Evolutionary conservation across 345 rosid genomes (phyloP), one percentile per base, ranked within the genome.

Genomic region (Syzygium jambos): DNA sequence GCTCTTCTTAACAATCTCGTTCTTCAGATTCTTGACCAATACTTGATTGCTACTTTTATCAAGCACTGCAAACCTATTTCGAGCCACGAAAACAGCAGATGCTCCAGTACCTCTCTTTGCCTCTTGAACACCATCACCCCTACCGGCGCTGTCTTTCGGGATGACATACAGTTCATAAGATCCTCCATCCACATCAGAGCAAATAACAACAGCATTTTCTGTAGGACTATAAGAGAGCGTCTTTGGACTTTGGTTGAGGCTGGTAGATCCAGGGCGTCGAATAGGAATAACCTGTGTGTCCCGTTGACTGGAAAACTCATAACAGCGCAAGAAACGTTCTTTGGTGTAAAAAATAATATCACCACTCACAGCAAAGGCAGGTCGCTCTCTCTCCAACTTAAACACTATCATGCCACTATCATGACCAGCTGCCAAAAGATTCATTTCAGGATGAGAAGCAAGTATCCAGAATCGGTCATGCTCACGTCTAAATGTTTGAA

Each of bases 391-490:
- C 95, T 96, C 99, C 89, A 98, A 90, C 93, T 98, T 98, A 87
- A 98, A 98, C 84, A 98, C 99, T 84, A 98, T 94, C 99, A 96
- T 95, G 52, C 99, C 99, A 85, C 94, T 94, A 90, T 98, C 99
- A 88, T 98, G 99, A 61, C 99, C 99, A 1, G 98, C 99, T 57
- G 99, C 99, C 89, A 98, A 93, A 53, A 98, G 94, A 92, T 96
- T 98, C 94, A 95, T 94, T 92, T 95, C 99, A 22, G 99, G 99
- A 87, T 98, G 99, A 86, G 95, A 93, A 83, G 98, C 93, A 83
- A 98, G 97, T 82, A 95, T 95, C 99, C 99, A 98, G 89, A 96
- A 98, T 4, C 99, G 91, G 77, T 98, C 98, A 89, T 98, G 99
- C 88, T 98, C 99, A 49, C 99, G 95, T 56, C 98, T 98, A 83